phyloP scores from a whole-genome alignment of 306 rosid genomes.

The Oxytropis ochrocephala region DNA sequence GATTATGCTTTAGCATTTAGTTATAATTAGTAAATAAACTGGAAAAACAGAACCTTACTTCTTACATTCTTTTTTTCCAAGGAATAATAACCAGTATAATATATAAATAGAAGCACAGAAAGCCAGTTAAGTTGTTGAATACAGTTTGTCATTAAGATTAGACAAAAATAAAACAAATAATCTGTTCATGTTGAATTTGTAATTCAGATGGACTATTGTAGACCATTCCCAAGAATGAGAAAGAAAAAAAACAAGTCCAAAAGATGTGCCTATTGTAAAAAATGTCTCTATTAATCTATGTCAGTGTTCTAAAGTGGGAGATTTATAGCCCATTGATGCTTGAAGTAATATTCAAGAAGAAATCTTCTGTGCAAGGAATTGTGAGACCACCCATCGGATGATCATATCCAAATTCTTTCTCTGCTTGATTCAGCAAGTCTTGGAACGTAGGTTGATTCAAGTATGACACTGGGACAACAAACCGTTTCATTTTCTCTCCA shows the following conservation, averaged over 20 bases:
- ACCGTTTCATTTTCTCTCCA: slow-evolving; percentile 29
- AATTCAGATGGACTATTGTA: not conserved
- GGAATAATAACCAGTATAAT: not conserved
- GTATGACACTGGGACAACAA: slow-evolving; percentile 23
- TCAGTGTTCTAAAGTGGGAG: not conserved
- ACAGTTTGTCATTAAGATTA: not conserved
- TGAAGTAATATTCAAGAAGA: slow-evolving; percentile 20
- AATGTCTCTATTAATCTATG: not conserved
- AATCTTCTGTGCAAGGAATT: slow-evolving; percentile 24
- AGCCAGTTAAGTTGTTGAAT: not conserved
- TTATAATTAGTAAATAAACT: no score
- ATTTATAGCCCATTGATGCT: slow-evolving; percentile 6
- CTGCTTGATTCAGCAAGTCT: slow-evolving; percentile 23
- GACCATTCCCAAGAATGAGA: slow-evolving; percentile 1
- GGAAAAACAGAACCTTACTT: no score
- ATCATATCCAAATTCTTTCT: slow-evolving; percentile 31
- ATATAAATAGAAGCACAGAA: not conserved
- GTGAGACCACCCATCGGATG: slow-evolving; percentile 32
- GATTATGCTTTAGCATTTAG: no score
- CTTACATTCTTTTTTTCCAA: no score
- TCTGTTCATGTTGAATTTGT: not conserved
- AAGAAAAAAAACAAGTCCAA: not conserved
- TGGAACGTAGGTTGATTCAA: slow-evolving; percentile 34
- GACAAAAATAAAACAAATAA: not conserved
- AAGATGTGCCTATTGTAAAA: not conserved